phyloP scores from a whole-genome alignment of 2,329 filamentous ascomycete genomes.

The Diaporthe amygdali region DNA sequence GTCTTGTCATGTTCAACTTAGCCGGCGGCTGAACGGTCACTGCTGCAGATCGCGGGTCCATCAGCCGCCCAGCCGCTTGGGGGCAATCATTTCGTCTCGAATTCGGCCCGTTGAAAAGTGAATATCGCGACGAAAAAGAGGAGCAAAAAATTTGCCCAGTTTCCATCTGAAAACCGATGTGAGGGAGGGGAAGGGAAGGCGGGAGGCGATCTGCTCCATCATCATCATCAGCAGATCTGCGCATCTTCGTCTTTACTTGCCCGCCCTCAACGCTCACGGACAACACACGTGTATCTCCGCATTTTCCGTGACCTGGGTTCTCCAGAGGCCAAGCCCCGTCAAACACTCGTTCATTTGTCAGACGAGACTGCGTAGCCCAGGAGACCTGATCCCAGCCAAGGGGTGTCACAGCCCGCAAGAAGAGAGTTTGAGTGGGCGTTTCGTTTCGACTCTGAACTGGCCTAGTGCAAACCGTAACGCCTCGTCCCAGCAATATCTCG shows the following conservation, averaged over 20 bases:
- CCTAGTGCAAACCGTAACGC: constrained; percentile 3
- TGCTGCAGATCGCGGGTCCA: constrained; percentile 1
- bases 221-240: neutral
- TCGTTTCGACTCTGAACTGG: constrained; percentile 12
- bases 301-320: neutral
- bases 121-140: neutral
- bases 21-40: neutral
- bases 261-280: neutral
- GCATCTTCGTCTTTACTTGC: neutral
- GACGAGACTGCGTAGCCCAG: neutral
- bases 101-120: neutral
- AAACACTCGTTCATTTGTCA: constrained; percentile 7
- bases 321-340: neutral
- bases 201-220: neutral
- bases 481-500: neutral
- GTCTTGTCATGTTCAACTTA: neutral
- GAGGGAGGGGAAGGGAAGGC: neutral
- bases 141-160: neutral
- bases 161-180: neutral
- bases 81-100: neutral
- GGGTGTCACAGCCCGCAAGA: neutral
- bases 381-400: constrained; percentile 9
- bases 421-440: constrained; percentile 10
- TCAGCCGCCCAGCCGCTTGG: neutral
- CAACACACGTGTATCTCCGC: neutral